Percentiles rank a stretch among this genome's conserved stretches.
Evolutionary conservation across 129 eudicot species (phyloP).

Genomic region (Lactuca saligna): DNA sequence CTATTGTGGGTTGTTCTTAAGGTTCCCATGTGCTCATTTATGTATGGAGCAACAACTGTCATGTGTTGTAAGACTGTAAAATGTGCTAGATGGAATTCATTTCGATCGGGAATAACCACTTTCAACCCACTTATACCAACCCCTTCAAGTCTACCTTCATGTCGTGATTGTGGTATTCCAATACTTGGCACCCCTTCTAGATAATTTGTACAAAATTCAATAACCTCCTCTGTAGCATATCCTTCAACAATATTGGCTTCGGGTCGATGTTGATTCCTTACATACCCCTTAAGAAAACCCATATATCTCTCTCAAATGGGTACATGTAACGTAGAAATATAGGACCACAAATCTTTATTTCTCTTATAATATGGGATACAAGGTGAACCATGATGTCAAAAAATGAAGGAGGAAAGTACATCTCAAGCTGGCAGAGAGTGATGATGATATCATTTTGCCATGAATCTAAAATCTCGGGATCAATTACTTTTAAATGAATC

Average conservation of each 20-base stretch:
- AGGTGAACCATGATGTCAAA: conserved; percentile 1
- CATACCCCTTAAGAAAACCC: conserved; percentile 1
- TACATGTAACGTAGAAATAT: background rate
- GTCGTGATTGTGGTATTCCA: background rate
- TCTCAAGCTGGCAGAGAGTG: background rate
- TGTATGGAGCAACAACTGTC: too few relatives aligned
- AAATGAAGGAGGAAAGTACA: background rate
- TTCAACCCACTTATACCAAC: background rate
- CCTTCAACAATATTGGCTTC: background rate
- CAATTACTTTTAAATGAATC: background rate
- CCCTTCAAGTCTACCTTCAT: background rate
- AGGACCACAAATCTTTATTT: background rate
- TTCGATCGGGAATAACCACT: background rate
- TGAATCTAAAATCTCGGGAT: background rate
- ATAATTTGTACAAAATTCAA: background rate
- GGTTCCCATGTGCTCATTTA: too few relatives aligned
- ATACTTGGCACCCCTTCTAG: background rate
- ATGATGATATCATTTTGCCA: conserved; percentile 3
- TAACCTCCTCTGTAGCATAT: too few relatives aligned
- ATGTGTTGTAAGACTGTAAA: background rate
- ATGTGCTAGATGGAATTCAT: background rate
- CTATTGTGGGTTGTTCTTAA: too few relatives aligned
- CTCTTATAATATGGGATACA: background rate
- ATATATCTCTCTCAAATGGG: conserved; percentile 8
- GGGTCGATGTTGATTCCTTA: background rate